Evolutionary conservation across 108 stramenopile species (phyloP), one percentile per base, ranked within the genome.

Genomic region (Ochromonas danica): DNA sequence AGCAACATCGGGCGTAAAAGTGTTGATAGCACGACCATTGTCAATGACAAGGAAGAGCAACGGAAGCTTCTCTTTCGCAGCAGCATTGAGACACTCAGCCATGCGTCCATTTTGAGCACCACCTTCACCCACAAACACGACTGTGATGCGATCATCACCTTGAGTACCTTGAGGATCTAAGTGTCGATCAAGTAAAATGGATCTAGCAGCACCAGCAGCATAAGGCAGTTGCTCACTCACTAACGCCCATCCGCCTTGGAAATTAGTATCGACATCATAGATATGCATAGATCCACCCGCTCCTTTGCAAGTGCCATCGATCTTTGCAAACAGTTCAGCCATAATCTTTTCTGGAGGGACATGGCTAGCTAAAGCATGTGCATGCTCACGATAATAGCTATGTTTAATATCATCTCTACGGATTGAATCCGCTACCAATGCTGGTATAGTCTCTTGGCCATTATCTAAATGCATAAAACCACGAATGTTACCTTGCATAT

Each of bases 391-490:
- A 90, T 97, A 97, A 84, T 96, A 96, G 43, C 92, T 93, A 80
- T 95, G 92, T 82, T 97, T 97, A 85, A 91, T 96, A 83, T 97
- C 96, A 42, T 87, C 92, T 35, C 81, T 89, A 63, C 89, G 90
- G 80, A 97, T 93, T 81, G 93, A 90, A 80, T 94, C 94, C 43
- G 95, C 94, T 2, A 97, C 89, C 30, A 97, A 86, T 42, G 92
- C 96, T 1, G 96, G 95, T 84, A 97, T 93, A 71, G 89, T 78
- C 81, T 97, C 96, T 85, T 97, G 97, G 1, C 97, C 97, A 80
- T 97, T 97, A 83, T 97, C 97, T 70, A 97, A 86, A 88, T 97
- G 97, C 97, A 97, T 97, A 80, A 97, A 97, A 60, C 97, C 97
- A 79, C 97, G 91, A 77, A 85, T 84, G 30, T 84, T 72, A 39